A percentile compares a stretch with the other conserved stretches of the same genome.
These are phyloP conservation scores for Cylindrotheca fusiformis DNA, from an alignment of 108 stramenopile genomes.

Conservation along the genomic window DNA sequence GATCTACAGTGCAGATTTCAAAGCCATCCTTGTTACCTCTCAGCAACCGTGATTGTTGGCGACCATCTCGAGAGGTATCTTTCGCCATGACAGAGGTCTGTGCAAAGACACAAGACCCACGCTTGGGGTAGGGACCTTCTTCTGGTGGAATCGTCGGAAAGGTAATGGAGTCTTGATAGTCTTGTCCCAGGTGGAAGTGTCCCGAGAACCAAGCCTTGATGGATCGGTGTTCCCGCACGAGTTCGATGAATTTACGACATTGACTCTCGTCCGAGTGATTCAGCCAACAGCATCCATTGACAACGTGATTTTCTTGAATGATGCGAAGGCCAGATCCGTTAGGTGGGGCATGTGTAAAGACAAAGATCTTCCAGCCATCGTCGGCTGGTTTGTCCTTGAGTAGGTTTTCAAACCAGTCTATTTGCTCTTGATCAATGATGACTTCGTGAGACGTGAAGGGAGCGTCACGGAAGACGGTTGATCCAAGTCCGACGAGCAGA, in stretches of 20 bases:
- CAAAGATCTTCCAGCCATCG: conserved; percentile 92
- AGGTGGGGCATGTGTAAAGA: conserved; percentile 93
- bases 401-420: conserved; percentile 86
- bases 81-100: conserved; percentile 88
- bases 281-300: conserved; percentile 88
- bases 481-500: conserved; percentile 79
- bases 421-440: conserved; percentile 80
- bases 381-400: conserved; percentile 59
- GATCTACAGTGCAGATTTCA: conserved; percentile 88
- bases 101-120: conserved; percentile 73
- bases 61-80: conserved; percentile 75
- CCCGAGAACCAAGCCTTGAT: conserved; percentile 94
- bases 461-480: conserved; percentile 88
- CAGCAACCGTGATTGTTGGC: conserved; percentile 83
- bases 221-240: conserved; percentile 69
- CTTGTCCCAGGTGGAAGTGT: conserved; percentile 89
- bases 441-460: conserved; percentile 91
- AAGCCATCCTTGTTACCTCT: conserved; percentile 82
- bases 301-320: conserved; percentile 84
- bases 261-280: conserved; percentile 58
- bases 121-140: too few relatives aligned
- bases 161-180: conserved; percentile 45
- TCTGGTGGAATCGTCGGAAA: too few relatives aligned
- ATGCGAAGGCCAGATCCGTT: conserved; percentile 89
- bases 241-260: conserved; percentile 73